Conservation (phyloP, 2,329 filamentous ascomycete genomes). For the Penicillium sp. region DNA sequence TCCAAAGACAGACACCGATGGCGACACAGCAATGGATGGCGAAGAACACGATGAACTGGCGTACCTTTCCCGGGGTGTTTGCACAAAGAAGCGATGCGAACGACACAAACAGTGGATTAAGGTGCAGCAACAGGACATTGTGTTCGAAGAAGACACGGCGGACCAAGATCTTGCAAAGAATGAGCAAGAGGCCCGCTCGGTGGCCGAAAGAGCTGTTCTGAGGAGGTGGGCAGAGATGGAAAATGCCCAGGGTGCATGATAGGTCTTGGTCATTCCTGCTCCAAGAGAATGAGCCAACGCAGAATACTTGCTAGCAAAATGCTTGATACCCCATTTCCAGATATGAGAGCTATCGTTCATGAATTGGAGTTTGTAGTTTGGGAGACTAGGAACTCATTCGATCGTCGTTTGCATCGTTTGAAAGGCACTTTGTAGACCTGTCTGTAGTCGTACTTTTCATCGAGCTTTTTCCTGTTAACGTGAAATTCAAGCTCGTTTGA, state of each 20-base stretch:
- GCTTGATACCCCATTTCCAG: constrained; percentile 26
- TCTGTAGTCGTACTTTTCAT: constrained; percentile 8
- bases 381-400: neutral
- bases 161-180: constrained; percentile 36
- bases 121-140: constrained; percentile 42
- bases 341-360: constrained; percentile 11
- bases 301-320: constrained; percentile 5
- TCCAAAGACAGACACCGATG: constrained; percentile 26
- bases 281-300: neutral
- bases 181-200: constrained; percentile 38
- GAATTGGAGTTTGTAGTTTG: constrained; percentile 25
- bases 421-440: constrained; percentile 19
- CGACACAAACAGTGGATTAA: constrained; percentile 46
- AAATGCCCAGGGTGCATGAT: constrained; percentile 18
- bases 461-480: no score
- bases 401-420: constrained; percentile 13
- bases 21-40: constrained; percentile 35
- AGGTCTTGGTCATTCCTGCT: constrained; percentile 4
- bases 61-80: constrained; percentile 39
- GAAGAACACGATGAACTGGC: constrained; percentile 28
- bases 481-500: no score
- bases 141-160: constrained; percentile 40
- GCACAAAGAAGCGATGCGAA: constrained; percentile 45
- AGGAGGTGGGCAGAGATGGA: constrained; percentile 37
- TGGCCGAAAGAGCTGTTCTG: constrained; percentile 43